Evolutionary conservation across 2,329 filamentous ascomycete genomes (phyloP).

Genomic region (Xenoacremonium recifei): DNA sequence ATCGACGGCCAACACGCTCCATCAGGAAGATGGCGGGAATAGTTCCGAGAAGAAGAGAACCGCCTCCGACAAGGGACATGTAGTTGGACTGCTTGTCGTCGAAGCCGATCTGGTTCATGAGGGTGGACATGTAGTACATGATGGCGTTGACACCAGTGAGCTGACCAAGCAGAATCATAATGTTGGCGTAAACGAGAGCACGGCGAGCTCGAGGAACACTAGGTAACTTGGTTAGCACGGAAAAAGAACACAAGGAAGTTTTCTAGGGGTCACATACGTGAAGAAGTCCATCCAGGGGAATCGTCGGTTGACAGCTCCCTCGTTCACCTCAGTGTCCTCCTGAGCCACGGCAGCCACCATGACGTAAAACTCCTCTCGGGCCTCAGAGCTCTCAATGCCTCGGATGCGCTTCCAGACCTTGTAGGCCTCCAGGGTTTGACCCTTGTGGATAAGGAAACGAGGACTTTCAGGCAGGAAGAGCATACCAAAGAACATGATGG

Average conservation of each 20-base stretch:
- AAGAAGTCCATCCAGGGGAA: slow-evolving; percentile 75
- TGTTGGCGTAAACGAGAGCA: slow-evolving; percentile 65
- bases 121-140: slow-evolving; percentile 69
- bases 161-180: slow-evolving; percentile 69
- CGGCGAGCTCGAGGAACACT: slow-evolving; percentile 62
- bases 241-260: no score
- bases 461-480: slow-evolving; percentile 70
- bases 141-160: slow-evolving; percentile 70
- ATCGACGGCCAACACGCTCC: slow-evolving; percentile 70
- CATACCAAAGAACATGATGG: slow-evolving; percentile 49
- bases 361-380: slow-evolving; percentile 68
- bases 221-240: no score
- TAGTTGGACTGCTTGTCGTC: slow-evolving; percentile 61
- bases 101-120: slow-evolving; percentile 70
- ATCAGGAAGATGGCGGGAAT: slow-evolving; percentile 69
- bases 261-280: slow-evolving; percentile 50
- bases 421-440: slow-evolving; percentile 42
- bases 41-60: slow-evolving; percentile 63
- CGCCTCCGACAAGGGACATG: slow-evolving; percentile 74
- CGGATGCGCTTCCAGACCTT: slow-evolving; percentile 73
- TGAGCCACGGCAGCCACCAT: slow-evolving; percentile 64
- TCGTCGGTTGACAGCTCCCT: slow-evolving; percentile 50
- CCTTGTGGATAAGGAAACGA: slow-evolving; percentile 69
- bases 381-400: slow-evolving; percentile 53
- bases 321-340: slow-evolving; percentile 52